phyloP scores from a whole-genome alignment of 345 rosid species.

The Turritis glabra region DNA sequence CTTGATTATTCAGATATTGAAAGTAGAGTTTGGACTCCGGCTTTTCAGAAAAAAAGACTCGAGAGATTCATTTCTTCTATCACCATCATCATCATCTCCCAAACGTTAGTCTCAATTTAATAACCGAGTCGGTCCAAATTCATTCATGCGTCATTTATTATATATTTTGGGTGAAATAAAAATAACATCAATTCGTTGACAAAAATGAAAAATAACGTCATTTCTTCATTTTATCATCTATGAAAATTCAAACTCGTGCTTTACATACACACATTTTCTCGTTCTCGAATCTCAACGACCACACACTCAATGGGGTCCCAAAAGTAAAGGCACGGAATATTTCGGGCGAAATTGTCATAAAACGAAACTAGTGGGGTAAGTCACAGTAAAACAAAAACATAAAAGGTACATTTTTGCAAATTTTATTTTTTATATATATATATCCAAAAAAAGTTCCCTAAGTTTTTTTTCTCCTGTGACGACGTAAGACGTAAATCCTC shows the following conservation, averaged over 20 bases:
- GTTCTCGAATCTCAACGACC: not conserved
- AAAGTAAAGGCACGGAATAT: not conserved
- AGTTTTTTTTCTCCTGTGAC: not conserved
- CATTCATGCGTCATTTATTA: conserved; percentile 3
- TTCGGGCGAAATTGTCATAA: not conserved
- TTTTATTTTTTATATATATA: not conserved
- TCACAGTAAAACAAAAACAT: not conserved
- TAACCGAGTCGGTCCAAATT: not conserved
- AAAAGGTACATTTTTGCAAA: conserved; percentile 15
- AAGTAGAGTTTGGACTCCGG: conserved; percentile 21
- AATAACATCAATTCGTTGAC: conserved; percentile 1
- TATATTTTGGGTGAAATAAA: not conserved
- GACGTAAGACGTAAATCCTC: conserved; percentile 3
- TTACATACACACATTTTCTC: conserved; percentile 23
- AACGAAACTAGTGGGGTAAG: conserved; percentile 25
- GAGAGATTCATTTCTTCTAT: not conserved
- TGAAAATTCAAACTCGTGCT: not conserved
- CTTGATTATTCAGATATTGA: not conserved
- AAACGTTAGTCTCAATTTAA: not conserved
- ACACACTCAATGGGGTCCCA: conserved; percentile 10
- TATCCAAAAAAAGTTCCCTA: not conserved
- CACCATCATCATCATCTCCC: not conserved
- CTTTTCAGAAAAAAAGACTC: conserved; percentile 17
- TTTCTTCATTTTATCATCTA: not conserved
- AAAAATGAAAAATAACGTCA: not conserved